phyloP scores from a whole-genome alignment of 495 filamentous ascomycete species.

The Emericellopsis terricola region DNA sequence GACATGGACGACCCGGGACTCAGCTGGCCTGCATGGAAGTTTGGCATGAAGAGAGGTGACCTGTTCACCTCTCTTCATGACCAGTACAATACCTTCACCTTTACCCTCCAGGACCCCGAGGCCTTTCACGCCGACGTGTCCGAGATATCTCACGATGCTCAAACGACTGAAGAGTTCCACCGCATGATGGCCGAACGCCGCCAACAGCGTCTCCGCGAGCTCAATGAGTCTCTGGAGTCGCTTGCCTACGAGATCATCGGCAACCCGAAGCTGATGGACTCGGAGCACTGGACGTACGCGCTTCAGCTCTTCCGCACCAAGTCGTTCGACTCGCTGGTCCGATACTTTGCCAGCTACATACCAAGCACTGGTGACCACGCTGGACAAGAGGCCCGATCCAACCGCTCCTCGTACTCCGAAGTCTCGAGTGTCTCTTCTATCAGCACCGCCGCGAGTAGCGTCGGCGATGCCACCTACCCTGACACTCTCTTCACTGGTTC shows the following conservation, averaged over 20 bases:
- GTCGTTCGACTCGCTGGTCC: slow-evolving; percentile 31
- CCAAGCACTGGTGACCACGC: slow-evolving; percentile 18
- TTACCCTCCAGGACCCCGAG: slow-evolving; percentile 18
- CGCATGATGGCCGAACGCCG: slow-evolving; percentile 25
- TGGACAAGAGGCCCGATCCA: slow-evolving; percentile 6
- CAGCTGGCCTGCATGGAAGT: slow-evolving; percentile 32
- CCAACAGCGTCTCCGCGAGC: slow-evolving; percentile 24
- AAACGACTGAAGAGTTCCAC: slow-evolving; percentile 24
- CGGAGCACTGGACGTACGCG: slow-evolving; percentile 30
- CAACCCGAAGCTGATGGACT: slow-evolving; percentile 29
- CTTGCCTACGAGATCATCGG: slow-evolving; percentile 32
- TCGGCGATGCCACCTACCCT: slow-evolving; percentile 14
- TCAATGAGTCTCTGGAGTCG: slow-evolving; percentile 27
- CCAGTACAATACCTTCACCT: slow-evolving; percentile 21
- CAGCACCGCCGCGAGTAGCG: slow-evolving; percentile 12
- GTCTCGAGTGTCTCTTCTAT: slow-evolving; percentile 1
- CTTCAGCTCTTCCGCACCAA: slow-evolving; percentile 32
- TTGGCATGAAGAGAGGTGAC: slow-evolving; percentile 21
- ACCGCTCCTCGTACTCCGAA: slow-evolving; percentile 3
- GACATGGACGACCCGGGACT: slow-evolving; percentile 28
- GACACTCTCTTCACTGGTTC: slow-evolving; percentile 15
- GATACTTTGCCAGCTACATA: slow-evolving; percentile 30
- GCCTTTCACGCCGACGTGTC: slow-evolving; percentile 24
- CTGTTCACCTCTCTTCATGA: slow-evolving; percentile 20
- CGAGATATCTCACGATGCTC: slow-evolving; percentile 25